Conservation (phyloP, 208 protist genomes). For the Crithidia mellificae region DNA sequence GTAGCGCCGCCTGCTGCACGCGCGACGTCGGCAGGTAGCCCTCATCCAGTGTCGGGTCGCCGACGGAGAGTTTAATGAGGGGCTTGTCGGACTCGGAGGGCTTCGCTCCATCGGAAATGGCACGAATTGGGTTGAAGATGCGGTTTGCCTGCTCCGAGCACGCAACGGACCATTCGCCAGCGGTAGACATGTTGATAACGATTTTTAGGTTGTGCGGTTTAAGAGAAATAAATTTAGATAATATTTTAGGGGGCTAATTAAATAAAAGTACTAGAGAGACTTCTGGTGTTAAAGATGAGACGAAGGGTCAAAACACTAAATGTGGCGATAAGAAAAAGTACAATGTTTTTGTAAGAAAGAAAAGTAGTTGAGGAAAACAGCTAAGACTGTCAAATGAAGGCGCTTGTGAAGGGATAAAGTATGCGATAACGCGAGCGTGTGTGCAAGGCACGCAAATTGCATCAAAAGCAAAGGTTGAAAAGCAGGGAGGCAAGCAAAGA, state of each 20-base stretch:
- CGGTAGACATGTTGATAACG: constrained; percentile 1
- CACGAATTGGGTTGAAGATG: constrained; percentile 77
- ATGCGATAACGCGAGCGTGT: too few species aligned
- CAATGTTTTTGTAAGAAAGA: too few species aligned
- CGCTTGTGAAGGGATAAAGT: too few species aligned
- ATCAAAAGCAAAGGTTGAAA: too few species aligned
- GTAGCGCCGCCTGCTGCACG: constrained; percentile 47
- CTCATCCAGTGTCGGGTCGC: constrained; percentile 56
- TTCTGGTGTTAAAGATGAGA: too few species aligned
- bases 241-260: not conserved
- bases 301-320: too few species aligned
- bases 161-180: constrained; percentile 21
- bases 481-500: too few species aligned
- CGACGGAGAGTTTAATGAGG: constrained; percentile 59
- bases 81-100: constrained; percentile 39
- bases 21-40: constrained; percentile 67
- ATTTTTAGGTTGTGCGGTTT: not conserved
- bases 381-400: too few species aligned
- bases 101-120: constrained; percentile 82
- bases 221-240: not conserved
- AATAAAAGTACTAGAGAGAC: not conserved
- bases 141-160: constrained; percentile 41
- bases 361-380: too few species aligned
- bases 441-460: too few species aligned
- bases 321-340: too few species aligned